Evolutionary conservation across 805 yeast species (phyloP), one percentile per base, ranked within the genome.

Genomic region (Candida ponderosae): DNA sequence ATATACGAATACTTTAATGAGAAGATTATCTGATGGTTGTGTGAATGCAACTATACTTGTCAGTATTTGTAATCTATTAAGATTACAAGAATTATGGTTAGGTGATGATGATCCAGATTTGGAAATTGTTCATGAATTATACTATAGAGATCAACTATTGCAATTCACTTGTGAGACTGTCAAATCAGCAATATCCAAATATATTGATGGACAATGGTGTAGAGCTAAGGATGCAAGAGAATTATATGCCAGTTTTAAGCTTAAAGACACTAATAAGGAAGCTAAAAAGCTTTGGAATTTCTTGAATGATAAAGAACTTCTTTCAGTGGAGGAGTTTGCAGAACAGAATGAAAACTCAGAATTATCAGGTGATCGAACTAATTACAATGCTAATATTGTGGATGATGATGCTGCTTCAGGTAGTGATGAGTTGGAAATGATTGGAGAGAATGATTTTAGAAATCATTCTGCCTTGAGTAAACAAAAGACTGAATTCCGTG

Each of bases 201-300:
- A 32, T 10, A 10, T 56, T 5, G 46, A 45, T 40, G 61, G 61
- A 2, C 40, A 44, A 31, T 56, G 61, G 61, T 42, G 50, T 14
- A 46, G 53, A 4, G 37, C 43, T 4, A 37, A 36, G 19, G 47
- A 43, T 39, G 56, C 59, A 8, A 35, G 45, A 29, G 33, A 32
- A 6, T 18, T 56, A 7, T 32, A 42, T 21, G 21, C n/a, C 10
- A 7, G 6, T 14, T 26, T 45, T 17, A 29, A 15, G 10, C 28
- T 45, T 19, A 31, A 29, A 14, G 9, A 30, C 1, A 36, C 46
- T 9, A 21, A 21, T 3, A 16, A 13, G 4, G 14, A 31, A 13
- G 40, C 40, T 14, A 34, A 32, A 16, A 28, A 10, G 7, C 23
- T 46, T 16, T 10, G 29, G 3, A 29, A 32, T 9, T 45, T 46